These are phyloP conservation scores for Dryas drummondii DNA, from an alignment of 306 rosid species.

Conservation along the genomic window DNA sequence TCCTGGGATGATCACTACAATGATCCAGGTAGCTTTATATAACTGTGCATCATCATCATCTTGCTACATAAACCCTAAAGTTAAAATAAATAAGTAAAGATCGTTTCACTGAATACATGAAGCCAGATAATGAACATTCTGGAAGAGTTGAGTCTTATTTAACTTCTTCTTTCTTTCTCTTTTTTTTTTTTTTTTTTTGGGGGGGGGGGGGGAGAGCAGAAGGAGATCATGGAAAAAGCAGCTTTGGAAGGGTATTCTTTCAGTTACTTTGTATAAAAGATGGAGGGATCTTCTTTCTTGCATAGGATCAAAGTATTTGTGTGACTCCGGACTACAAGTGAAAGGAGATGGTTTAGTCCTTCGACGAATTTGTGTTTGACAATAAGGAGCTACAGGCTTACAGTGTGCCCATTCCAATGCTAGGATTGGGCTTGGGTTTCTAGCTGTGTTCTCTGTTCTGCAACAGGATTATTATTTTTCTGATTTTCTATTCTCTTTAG, in stretches of 20 bases:
- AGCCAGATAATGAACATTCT: neutral
- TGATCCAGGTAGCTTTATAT: slow-evolving; percentile 54
- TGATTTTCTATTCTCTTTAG: too few relatives aligned
- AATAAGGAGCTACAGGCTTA: too few relatives aligned
- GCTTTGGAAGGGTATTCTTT: slow-evolving; percentile 53
- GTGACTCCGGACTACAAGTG: neutral
- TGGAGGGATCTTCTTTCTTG: slow-evolving; percentile 17
- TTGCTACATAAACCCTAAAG: too few relatives aligned
- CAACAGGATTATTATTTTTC: too few relatives aligned
- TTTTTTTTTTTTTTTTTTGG: too few relatives aligned
- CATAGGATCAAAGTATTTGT: neutral
- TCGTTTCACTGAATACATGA: neutral
- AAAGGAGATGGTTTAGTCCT: too few relatives aligned
- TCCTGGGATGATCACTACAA: slow-evolving; percentile 73
- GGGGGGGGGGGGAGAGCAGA: slow-evolving; percentile 41
- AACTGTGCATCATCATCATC: too few relatives aligned
- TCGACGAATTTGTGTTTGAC: too few relatives aligned
- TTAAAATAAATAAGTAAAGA: neutral
- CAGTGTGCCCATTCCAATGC: too few relatives aligned
- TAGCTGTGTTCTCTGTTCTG: too few relatives aligned
- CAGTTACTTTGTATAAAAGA: slow-evolving; percentile 30
- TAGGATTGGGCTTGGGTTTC: too few relatives aligned
- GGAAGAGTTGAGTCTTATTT: neutral
- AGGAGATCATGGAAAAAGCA: slow-evolving; percentile 60
- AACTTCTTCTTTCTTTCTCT: neutral